A percentile compares a stretch with the other conserved stretches of the same genome.
Conservation (phyloP, 305 asterid species). For the Fraxinus xanthoxyloides region DNA sequence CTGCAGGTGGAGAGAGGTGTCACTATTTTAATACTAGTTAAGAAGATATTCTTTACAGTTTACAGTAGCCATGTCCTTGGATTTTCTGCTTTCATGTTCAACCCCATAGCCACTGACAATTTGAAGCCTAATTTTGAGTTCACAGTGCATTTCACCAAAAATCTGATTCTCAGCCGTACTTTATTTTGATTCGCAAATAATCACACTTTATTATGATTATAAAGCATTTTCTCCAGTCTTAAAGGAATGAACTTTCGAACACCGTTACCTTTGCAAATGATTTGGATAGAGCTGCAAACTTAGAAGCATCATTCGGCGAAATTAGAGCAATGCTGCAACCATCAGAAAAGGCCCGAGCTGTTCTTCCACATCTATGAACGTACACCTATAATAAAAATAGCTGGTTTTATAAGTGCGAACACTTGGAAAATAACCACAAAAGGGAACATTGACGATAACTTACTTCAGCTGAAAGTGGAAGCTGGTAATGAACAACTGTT, state of each 20-base stretch:
- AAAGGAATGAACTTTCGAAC: constrained; percentile 15
- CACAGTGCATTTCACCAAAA: constrained; percentile 4
- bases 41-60: neutral
- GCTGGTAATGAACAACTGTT: constrained; percentile 94
- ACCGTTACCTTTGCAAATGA: constrained; percentile 78
- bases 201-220: neutral
- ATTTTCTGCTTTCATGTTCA: neutral
- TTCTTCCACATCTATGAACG: constrained; percentile 97
- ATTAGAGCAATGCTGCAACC: constrained; percentile 94
- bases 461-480: constrained; percentile 95
- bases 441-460: constrained; percentile 22
- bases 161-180: neutral
- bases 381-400: constrained; percentile 55
- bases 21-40: neutral
- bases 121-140: constrained; percentile 1
- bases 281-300: constrained; percentile 82
- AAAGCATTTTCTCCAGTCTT: constrained; percentile 10
- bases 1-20: constrained; percentile 1
- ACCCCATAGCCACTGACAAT: neutral
- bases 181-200: neutral
- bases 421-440: constrained; percentile 3
- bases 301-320: constrained; percentile 87
- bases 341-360: constrained; percentile 90
- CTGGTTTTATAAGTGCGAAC: constrained; percentile 12
- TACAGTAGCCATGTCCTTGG: neutral